These are phyloP conservation scores for Eutypella sp. DNA, from an alignment of 2,329 filamentous ascomycete species.

Conservation along the genomic window DNA sequence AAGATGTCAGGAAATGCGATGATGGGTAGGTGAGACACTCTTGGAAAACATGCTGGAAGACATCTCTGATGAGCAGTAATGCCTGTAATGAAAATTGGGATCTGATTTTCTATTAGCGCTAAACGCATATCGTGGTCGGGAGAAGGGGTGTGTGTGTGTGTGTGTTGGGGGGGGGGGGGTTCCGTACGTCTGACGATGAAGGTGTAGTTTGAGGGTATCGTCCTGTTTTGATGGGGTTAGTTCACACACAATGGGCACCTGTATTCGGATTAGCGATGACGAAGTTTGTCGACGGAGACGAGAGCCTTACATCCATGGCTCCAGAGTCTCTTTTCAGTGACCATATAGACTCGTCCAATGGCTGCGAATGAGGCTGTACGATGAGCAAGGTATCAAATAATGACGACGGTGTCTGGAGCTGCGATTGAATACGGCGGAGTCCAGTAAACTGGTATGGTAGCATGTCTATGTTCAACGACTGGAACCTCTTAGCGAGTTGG, in stretches of 20 bases:
- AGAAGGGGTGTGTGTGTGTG: no score
- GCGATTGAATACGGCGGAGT: constrained; percentile 63
- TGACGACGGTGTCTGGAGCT: constrained; percentile 36
- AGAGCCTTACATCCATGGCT: constrained; percentile 59
- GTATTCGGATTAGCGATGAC: constrained; percentile 12
- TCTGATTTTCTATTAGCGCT: constrained; percentile 15
- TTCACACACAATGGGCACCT: constrained; percentile 72
- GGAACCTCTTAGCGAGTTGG: constrained; percentile 55
- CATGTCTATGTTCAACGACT: constrained; percentile 55
- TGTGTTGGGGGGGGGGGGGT: no score
- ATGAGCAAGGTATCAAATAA: constrained; percentile 81
- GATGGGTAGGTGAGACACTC: constrained; percentile 24
- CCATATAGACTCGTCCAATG: constrained; percentile 54
- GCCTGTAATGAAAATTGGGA: constrained; percentile 17
- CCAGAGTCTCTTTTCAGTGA: constrained; percentile 51
- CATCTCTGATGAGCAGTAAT: constrained; percentile 17
- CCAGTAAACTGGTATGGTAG: constrained; percentile 70
- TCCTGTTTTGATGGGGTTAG: constrained; percentile 50
- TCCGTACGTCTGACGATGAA: constrained; percentile 57
- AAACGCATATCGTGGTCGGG: not conserved
- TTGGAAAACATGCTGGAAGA: constrained; percentile 24
- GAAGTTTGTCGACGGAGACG: not conserved
- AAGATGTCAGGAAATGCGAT: constrained; percentile 16
- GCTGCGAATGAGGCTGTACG: constrained; percentile 61
- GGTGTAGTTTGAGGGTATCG: constrained; percentile 51